Conservation (phyloP, 73 alveolate genomes). For the Paramecium sexaurelia region DNA sequence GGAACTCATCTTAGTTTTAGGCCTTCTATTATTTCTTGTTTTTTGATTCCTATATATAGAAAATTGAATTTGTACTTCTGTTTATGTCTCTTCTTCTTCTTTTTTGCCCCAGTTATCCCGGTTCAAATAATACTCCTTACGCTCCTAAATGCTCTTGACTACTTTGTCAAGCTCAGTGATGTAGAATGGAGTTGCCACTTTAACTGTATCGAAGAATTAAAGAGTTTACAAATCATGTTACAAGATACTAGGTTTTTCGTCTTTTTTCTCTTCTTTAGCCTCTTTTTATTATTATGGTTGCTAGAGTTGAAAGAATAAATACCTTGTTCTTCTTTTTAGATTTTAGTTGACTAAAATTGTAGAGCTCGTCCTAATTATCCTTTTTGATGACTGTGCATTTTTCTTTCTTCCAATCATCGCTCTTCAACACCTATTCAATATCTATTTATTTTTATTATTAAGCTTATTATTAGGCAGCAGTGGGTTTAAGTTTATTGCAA, state of each 20-base stretch:
- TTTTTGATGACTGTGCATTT: not conserved
- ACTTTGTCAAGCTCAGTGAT: not conserved
- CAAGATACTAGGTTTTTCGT: not conserved
- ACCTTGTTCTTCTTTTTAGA: not conserved
- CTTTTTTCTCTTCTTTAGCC: conserved; percentile 14
- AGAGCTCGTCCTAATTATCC: not conserved
- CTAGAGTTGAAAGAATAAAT: not conserved
- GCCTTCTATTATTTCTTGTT: conserved; percentile 28
- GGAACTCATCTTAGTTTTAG: conserved; percentile 48
- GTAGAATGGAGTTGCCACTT: conserved; percentile 38
- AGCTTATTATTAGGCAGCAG: not conserved
- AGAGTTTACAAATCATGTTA: conserved; percentile 23
- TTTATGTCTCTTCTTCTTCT: not conserved
- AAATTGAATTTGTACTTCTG: too few relatives aligned
- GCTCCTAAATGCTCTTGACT: not conserved
- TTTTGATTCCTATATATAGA: not conserved
- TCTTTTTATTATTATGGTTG: conserved; percentile 29
- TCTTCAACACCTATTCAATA: conserved; percentile 11
- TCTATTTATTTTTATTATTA: conserved; percentile 12
- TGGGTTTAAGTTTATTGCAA: not conserved
- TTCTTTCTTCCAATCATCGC: conserved; percentile 52
- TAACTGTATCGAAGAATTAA: conserved; percentile 42
- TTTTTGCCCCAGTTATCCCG: conserved; percentile 23
- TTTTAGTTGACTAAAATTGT: not conserved
- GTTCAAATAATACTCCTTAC: conserved; percentile 36